A percentile compares a stretch with the other conserved stretches of the same genome.
These are phyloP conservation scores for Scutellaria galericulata DNA, from an alignment of 257 asterid genomes.

Conservation along the genomic window DNA sequence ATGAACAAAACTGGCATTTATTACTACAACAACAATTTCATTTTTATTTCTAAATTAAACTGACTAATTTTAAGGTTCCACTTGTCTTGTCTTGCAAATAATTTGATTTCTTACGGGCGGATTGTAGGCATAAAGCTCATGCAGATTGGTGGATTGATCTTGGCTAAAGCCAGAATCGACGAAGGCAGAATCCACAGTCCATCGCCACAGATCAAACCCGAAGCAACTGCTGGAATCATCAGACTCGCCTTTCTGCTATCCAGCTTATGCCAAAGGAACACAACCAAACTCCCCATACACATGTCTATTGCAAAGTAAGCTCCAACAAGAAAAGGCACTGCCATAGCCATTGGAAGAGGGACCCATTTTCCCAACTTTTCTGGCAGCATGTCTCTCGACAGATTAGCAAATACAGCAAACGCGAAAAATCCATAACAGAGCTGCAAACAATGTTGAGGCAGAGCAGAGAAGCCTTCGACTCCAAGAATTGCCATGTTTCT, in stretches of 20 bases:
- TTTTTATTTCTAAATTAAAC: no score
- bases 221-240: conserved; percentile 57
- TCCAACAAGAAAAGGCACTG: conserved; percentile 54
- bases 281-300: conserved; percentile 58
- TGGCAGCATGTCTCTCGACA: conserved; percentile 40
- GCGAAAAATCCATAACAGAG: conserved; percentile 52
- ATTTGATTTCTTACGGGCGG: conserved; percentile 35
- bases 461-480: conserved; percentile 58
- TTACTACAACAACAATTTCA: no score
- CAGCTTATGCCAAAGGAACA: conserved; percentile 44
- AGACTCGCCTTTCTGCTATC: conserved; percentile 38
- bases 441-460: conserved; percentile 52
- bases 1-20: no score
- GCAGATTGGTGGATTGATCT: conserved; percentile 54
- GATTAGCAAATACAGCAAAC: conserved; percentile 43
- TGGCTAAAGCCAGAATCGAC: conserved; percentile 50
- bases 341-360: conserved; percentile 61
- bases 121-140: conserved; percentile 45
- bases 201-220: conserved; percentile 61
- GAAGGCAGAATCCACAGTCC: conserved; percentile 61
- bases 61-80: no score
- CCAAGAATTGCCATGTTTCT: conserved; percentile 61
- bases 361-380: conserved; percentile 44
- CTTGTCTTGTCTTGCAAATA: not conserved
- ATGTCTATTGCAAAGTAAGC: conserved; percentile 57